phyloP scores from a whole-genome alignment of 345 rosid genomes.

The Boechera stricta region DNA sequence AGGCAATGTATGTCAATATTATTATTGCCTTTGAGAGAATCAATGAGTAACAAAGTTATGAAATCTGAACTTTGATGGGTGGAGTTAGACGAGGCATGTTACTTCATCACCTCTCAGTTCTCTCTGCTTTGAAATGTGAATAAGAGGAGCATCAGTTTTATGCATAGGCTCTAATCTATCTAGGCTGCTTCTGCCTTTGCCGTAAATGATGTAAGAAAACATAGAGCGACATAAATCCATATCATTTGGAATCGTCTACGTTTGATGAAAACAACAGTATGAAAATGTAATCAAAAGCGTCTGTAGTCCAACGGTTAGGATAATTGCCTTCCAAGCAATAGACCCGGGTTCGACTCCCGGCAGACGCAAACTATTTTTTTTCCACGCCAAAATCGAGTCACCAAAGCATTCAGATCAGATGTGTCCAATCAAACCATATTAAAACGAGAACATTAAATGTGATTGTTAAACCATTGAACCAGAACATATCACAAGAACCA shows the following conservation, averaged over 20 bases:
- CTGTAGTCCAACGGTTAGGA: slow-evolving; percentile 65
- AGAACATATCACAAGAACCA: no score
- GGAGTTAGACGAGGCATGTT: slow-evolving; percentile 2
- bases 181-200: neutral
- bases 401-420: no score
- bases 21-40: slow-evolving; percentile 10
- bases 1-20: neutral
- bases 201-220: neutral
- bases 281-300: slow-evolving; percentile 13
- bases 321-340: slow-evolving; percentile 91
- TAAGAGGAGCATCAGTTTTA: neutral
- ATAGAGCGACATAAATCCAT: neutral
- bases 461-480: neutral
- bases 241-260: neutral
- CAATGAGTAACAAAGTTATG: neutral
- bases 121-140: neutral
- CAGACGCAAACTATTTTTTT: slow-evolving; percentile 50
- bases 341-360: slow-evolving; percentile 96
- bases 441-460: neutral
- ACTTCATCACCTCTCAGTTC: neutral
- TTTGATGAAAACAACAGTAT: rapidly evolving
- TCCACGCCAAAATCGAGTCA: neutral
- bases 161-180: neutral
- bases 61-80: neutral
- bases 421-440: no score